phyloP scores from a whole-genome alignment of 2,329 filamentous ascomycete species.

The Penicillium sp. region DNA sequence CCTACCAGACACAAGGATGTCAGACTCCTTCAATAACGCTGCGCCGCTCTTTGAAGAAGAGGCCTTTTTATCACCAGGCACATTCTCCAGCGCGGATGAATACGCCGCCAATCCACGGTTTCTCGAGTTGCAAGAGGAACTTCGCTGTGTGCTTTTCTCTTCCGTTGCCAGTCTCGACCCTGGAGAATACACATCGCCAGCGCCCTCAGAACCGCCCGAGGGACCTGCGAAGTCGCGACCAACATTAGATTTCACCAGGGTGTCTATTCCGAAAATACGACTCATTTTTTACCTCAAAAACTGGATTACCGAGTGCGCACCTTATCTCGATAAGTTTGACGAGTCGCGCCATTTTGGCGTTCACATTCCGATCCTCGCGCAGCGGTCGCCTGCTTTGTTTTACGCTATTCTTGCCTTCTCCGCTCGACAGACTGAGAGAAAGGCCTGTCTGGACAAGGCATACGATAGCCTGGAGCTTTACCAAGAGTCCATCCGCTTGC shows the following conservation, averaged over 20 bases:
- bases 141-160: conserved; percentile 45
- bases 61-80: conserved; percentile 27
- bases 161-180: conserved; percentile 46
- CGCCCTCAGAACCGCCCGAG: conserved; percentile 26
- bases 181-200: conserved; percentile 37
- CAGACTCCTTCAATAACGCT: conserved; percentile 17
- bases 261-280: conserved; percentile 36
- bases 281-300: conserved; percentile 48
- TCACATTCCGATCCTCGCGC: conserved; percentile 52
- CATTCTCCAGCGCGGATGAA: conserved; percentile 29
- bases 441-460: conserved; percentile 45
- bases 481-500: conserved; percentile 51
- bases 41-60: conserved; percentile 26
- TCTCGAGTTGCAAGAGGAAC: conserved; percentile 47
- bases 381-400: conserved; percentile 47
- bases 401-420: conserved; percentile 57
- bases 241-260: conserved; percentile 26
- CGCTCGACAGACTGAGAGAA: conserved; percentile 53
- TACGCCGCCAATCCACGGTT: conserved; percentile 43
- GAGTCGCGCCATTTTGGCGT: conserved; percentile 54
- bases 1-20: conserved; percentile 11
- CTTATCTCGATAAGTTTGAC: conserved; percentile 58
- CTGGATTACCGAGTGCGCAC: conserved; percentile 33
- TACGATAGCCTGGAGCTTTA: conserved; percentile 56
- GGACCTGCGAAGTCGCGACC: conserved; percentile 14